phyloP scores from a whole-genome alignment of 768 basidiomycete genomes.

The Russula emetica region DNA sequence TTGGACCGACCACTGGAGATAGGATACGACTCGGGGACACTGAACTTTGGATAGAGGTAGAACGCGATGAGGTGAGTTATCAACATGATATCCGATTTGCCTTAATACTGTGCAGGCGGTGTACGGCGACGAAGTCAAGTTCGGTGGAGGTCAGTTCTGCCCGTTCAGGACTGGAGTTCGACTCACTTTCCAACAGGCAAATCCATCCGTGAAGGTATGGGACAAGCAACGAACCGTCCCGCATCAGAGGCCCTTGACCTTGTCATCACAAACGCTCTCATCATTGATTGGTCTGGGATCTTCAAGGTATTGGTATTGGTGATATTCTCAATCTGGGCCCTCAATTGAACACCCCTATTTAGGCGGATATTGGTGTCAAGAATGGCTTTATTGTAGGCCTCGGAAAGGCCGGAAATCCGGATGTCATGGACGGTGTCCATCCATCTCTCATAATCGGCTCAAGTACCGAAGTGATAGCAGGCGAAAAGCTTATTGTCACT shows the following conservation, averaged over 20 bases:
- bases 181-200: constrained; percentile 54
- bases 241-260: constrained; percentile 75
- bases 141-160: constrained; percentile 71
- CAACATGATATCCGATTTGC: neutral
- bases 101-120: constrained; percentile 49
- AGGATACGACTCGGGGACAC: constrained; percentile 86
- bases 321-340: neutral
- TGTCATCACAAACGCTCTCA: constrained; percentile 91
- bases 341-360: constrained; percentile 2
- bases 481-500: constrained; percentile 90
- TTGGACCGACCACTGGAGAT: constrained; percentile 91
- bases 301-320: constrained; percentile 71
- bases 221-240: constrained; percentile 74
- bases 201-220: constrained; percentile 94
- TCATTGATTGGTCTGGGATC: constrained; percentile 93
- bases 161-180: neutral
- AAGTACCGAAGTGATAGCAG: constrained; percentile 92
- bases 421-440: constrained; percentile 79
- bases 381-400: constrained; percentile 77
- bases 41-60: constrained; percentile 86
- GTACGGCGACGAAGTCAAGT: constrained; percentile 97
- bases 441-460: constrained; percentile 76
- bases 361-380: constrained; percentile 96
- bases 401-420: constrained; percentile 97
- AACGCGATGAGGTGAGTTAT: constrained; percentile 63